Conservation (phyloP, 1,139 yeast genomes). For the Candida pseudoviswanathii region DNA sequence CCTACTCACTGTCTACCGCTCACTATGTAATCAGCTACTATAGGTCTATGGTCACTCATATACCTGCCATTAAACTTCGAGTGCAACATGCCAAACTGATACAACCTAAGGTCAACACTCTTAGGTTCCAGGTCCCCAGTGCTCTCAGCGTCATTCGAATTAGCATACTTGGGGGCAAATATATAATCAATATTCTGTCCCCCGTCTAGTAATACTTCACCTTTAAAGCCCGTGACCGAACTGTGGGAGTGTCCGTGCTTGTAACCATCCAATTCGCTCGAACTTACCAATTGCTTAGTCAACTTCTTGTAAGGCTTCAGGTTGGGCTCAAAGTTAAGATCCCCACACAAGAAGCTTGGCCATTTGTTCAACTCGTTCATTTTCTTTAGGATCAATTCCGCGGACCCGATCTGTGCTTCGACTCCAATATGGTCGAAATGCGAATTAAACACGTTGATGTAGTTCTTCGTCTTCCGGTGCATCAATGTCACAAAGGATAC, state of each 20-base stretch:
- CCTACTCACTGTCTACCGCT: neutral
- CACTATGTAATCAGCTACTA: slow-evolving; percentile 43
- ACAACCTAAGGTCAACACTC: slow-evolving; percentile 23
- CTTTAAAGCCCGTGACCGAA: slow-evolving; percentile 55
- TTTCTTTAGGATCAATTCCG: slow-evolving; percentile 44
- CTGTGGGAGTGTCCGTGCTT: slow-evolving; percentile 46
- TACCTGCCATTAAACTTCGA: slow-evolving; percentile 45
- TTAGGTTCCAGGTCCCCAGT: slow-evolving; percentile 7
- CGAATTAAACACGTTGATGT: slow-evolving; percentile 52
- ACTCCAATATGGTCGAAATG: slow-evolving; percentile 60
- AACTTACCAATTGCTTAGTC: slow-evolving; percentile 32
- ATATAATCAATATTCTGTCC: slow-evolving; percentile 53
- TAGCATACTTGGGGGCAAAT: slow-evolving; percentile 40
- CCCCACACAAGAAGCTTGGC: slow-evolving; percentile 49
- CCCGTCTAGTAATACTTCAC: slow-evolving; percentile 29
- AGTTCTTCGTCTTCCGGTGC: slow-evolving; percentile 27
- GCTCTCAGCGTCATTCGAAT: slow-evolving; percentile 25
- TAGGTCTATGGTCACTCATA: slow-evolving; percentile 59
- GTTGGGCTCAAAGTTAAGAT: slow-evolving; percentile 55
- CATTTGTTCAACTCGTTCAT: slow-evolving; percentile 37
- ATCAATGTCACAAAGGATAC: slow-evolving; percentile 46
- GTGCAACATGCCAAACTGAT: slow-evolving; percentile 48
- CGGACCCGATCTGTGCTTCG: slow-evolving; percentile 48
- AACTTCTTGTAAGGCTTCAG: slow-evolving; percentile 51
- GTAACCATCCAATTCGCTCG: slow-evolving; percentile 25